Evolutionary conservation across 1,139 yeast species (phyloP), one percentile per base, ranked within the genome.

Genomic region (Blastobotrys serpentis): DNA sequence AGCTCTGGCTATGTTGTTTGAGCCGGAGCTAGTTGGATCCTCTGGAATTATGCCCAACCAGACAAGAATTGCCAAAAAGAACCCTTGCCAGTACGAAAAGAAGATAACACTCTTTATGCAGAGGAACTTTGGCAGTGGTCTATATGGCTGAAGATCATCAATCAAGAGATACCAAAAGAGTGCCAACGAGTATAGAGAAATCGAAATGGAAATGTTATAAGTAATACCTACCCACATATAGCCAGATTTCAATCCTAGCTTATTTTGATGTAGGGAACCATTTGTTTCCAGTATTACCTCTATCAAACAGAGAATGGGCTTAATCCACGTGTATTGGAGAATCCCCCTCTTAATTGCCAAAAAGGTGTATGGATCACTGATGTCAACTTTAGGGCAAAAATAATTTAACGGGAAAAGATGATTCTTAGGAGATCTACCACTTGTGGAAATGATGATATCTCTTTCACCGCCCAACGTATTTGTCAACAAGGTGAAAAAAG

Each of bases 61-160:
- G 54, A 77, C 81, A 36, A 87, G 61, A 1, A 85, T 64, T 0
- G 87, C 81, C 43, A 92, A 72, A 0, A 83, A 59, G 21, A 90
- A 75, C 0, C 96, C 92, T 65, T 92, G 98, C 98, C 98, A 92
- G 66, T 89, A 92, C 14, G 96, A 86, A 32, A 96, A 97, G 73
- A 92, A 92, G 49, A 94, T 90, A 50, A 92, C 87, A 56, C 89
- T 75, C 65, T 92, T 92, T 47, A 92, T 96, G 70, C 97, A 89
- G 41, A 94, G 67, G 64, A 92, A 92, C 66, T 94, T 94, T 7
- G 95, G 90, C 74, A 92, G 82, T 1, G 98, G 98, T 47, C 86
- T 77, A 69, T 84, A 90, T 0, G 86, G 89, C 48, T 73, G 75
- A 57, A 92, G 74, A 59, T 90, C 98, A 5, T 66, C 68, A 71